These are phyloP conservation scores for Paramecium caudatum DNA, from an alignment of 73 alveolate species.

Conservation along the genomic window DNA sequence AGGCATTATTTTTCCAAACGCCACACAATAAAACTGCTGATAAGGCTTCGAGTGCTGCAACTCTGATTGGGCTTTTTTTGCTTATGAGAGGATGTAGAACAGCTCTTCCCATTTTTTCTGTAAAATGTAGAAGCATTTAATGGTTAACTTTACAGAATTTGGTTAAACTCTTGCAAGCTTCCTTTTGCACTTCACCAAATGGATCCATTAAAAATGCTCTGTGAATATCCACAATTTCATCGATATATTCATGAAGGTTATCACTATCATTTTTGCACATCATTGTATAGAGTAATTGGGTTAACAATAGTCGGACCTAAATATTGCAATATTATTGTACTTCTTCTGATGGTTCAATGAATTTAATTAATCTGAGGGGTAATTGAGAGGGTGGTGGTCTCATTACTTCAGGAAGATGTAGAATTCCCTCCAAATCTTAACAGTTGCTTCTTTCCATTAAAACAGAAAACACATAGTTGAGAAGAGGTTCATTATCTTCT, in stretches of 20 bases:
- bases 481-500: conserved; percentile 68
- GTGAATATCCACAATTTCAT: conserved; percentile 74
- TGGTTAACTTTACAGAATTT: conserved; percentile 67
- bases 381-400: conserved; percentile 77
- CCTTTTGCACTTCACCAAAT: conserved; percentile 66
- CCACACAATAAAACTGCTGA: conserved; percentile 70
- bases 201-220: conserved; percentile 78
- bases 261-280: conserved; percentile 62
- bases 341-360: conserved; percentile 74
- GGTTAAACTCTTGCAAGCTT: conserved; percentile 64
- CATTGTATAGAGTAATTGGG: conserved; percentile 47
- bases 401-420: conserved; percentile 76
- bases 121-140: conserved; percentile 69
- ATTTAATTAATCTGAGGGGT: conserved; percentile 60
- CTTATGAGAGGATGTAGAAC: conserved; percentile 62
- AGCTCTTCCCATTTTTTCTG: conserved; percentile 74
- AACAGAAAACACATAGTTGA: conserved; percentile 69
- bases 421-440: conserved; percentile 72
- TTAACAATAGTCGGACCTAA: conserved; percentile 44
- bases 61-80: conserved; percentile 71
- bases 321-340: background rate
- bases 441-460: conserved; percentile 73
- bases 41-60: conserved; percentile 74
- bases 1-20: conserved; percentile 76
- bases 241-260: conserved; percentile 66